phyloP scores from a whole-genome alignment of 2,329 filamentous ascomycete genomes.

The Parasarocladium wereldwijsianum region DNA sequence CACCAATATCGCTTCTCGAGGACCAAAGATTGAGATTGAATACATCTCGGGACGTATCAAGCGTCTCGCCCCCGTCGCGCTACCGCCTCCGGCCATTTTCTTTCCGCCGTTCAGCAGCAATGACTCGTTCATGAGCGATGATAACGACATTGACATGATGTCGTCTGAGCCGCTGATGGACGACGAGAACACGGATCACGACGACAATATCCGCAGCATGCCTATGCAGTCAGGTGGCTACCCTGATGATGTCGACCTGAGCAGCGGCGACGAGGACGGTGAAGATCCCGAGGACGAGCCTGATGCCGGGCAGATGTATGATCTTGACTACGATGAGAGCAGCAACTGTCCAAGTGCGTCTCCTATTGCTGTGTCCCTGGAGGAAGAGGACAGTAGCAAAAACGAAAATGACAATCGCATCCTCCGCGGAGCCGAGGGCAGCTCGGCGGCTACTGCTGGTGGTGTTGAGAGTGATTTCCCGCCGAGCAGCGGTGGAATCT shows the following conservation, averaged over 20 bases:
- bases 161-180: slow-evolving; percentile 18
- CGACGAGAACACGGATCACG: slow-evolving; percentile 19
- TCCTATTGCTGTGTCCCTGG: too few relatives aligned
- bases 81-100: slow-evolving; percentile 38
- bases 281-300: slow-evolving; percentile 22
- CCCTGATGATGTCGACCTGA: slow-evolving; percentile 22
- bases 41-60: slow-evolving; percentile 29
- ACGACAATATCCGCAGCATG: too few relatives aligned
- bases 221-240: slow-evolving; percentile 27
- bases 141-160: slow-evolving; percentile 12
- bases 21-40: slow-evolving; percentile 22
- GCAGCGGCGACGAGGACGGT: slow-evolving; percentile 26
- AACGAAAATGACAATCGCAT: too few relatives aligned
- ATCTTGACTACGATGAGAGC: slow-evolving; percentile 8
- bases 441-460: slow-evolving; percentile 25
- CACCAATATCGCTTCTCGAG: slow-evolving; percentile 1
- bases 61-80: slow-evolving; percentile 28
- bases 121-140: slow-evolving; percentile 15
- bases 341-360: too few relatives aligned
- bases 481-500: slow-evolving; percentile 21
- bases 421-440: too few relatives aligned
- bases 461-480: slow-evolving; percentile 22
- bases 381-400: too few relatives aligned
- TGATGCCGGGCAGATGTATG: slow-evolving; percentile 16
- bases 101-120: slow-evolving; percentile 31